A percentile compares a stretch with the other conserved stretches of the same genome.
Conservation (phyloP, 2,329 filamentous ascomycete species). For the Didymella exigua region DNA sequence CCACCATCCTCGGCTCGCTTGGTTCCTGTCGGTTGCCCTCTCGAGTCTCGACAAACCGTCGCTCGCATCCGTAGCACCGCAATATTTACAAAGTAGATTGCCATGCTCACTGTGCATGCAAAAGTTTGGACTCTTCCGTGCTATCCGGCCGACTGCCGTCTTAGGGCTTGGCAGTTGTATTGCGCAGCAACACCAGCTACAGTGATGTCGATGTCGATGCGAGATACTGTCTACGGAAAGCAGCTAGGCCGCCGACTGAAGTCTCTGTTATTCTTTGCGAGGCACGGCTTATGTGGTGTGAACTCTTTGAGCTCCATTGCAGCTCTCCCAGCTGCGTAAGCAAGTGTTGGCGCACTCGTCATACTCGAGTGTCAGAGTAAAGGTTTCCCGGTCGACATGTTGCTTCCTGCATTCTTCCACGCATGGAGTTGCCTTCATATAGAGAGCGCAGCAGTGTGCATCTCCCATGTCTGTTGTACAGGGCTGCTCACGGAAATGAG, state of each 20-base stretch:
- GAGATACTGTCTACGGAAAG: neutral
- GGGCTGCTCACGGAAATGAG: conserved; percentile 9
- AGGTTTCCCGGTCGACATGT: conserved; percentile 34
- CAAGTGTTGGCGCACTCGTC: conserved; percentile 30
- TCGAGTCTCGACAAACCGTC: neutral
- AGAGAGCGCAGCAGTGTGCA: conserved; percentile 32
- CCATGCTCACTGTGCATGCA: conserved; percentile 10
- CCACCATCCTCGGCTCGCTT: conserved; percentile 2
- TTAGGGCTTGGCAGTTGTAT: conserved; percentile 8
- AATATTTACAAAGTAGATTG: neutral
- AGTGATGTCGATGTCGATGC: neutral
- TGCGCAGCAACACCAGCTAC: conserved; percentile 5
- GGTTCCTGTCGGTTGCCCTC: neutral
- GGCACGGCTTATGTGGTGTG: neutral
- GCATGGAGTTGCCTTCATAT: conserved; percentile 34
- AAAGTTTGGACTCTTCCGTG: conserved; percentile 3
- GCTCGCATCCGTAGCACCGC: conserved; percentile 2
- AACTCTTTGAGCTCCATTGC: neutral
- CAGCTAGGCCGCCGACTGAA: neutral
- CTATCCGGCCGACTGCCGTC: conserved; percentile 15
- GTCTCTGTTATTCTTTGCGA: neutral
- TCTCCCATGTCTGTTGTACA: conserved; percentile 36
- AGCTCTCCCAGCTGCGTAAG: conserved; percentile 4
- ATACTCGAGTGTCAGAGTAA: conserved; percentile 32
- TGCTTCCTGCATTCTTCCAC: conserved; percentile 34